These are phyloP conservation scores for Mercurialis annua DNA, from an alignment of 345 rosid genomes.

Conservation along the genomic window DNA sequence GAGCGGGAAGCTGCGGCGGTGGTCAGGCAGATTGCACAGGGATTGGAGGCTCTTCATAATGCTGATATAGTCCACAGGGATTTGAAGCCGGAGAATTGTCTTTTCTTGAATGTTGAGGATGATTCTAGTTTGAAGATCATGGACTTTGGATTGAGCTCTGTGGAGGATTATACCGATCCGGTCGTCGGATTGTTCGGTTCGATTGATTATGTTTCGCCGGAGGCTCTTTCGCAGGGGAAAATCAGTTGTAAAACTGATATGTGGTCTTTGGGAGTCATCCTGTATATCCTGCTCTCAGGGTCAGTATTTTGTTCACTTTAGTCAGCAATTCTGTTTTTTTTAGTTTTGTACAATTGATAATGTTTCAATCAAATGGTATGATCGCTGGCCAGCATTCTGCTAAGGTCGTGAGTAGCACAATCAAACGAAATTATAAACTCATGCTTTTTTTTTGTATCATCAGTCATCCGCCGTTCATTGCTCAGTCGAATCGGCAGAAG, in stretches of 20 bases:
- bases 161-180: slow-evolving; percentile 59
- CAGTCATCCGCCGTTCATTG: slow-evolving; percentile 69
- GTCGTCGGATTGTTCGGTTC: slow-evolving; percentile 69
- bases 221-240: slow-evolving; percentile 57
- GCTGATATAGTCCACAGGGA: slow-evolving; percentile 62
- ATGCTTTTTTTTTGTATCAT: background rate
- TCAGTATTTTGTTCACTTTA: slow-evolving; percentile 13
- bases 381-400: no score
- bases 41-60: slow-evolving; percentile 46
- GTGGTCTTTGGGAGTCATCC: slow-evolving; percentile 69
- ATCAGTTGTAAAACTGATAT: slow-evolving; percentile 51
- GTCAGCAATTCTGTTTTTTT: background rate
- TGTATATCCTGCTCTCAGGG: slow-evolving; percentile 65
- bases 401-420: no score
- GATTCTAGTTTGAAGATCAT: slow-evolving; percentile 65
- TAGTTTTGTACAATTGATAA: background rate
- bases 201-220: slow-evolving; percentile 64
- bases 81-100: slow-evolving; percentile 65
- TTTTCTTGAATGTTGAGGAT: slow-evolving; percentile 40
- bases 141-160: slow-evolving; percentile 72
- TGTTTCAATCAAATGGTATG: background rate
- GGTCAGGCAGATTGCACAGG: slow-evolving; percentile 52
- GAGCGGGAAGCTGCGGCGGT: slow-evolving; percentile 52
- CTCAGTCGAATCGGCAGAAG: slow-evolving; percentile 60
- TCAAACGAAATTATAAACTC: no score